A percentile compares a stretch with the other conserved stretches of the same genome.
phyloP scores from a whole-genome alignment of 345 rosid species.

The Hypericum perforatum region DNA sequence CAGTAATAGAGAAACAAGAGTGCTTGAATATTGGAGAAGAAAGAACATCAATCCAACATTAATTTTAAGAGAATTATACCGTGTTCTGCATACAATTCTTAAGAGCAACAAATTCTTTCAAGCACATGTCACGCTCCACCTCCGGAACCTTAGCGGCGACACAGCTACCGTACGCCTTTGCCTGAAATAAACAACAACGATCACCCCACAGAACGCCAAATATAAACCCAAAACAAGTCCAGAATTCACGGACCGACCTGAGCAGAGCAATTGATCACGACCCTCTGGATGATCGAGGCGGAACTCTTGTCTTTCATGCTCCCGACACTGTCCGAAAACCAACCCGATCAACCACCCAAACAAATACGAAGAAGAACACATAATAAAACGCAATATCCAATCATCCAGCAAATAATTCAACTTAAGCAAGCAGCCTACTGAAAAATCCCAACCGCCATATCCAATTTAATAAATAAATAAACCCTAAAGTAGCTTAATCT shows the following conservation, averaged over 20 bases:
- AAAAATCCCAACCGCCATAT: too few species aligned
- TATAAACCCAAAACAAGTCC: not conserved
- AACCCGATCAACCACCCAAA: not conserved
- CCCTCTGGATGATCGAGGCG: constrained; percentile 49
- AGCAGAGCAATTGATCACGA: constrained; percentile 65
- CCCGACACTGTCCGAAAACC: constrained; percentile 21
- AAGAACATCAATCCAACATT: not conserved
- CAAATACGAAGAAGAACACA: not conserved
- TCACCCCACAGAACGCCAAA: not conserved
- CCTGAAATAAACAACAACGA: constrained; percentile 30
- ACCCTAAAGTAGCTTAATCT: too few species aligned
- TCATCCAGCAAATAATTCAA: too few species aligned
- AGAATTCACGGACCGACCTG: constrained; percentile 40
- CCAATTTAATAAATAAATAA: too few species aligned
- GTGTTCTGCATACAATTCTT: constrained; percentile 84
- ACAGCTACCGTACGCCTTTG: constrained; percentile 81
- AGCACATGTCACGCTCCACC: constrained; percentile 71
- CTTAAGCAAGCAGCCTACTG: too few species aligned
- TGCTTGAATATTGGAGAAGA: too few species aligned
- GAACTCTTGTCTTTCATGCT: constrained; percentile 76
- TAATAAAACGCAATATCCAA: too few species aligned
- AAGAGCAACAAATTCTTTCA: constrained; percentile 77
- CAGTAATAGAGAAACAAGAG: too few species aligned
- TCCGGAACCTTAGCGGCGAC: constrained; percentile 80
- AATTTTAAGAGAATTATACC: constrained; percentile 34